These are phyloP conservation scores for Exserohilum turcica DNA, from an alignment of 2,329 filamentous ascomycete species.

Conservation along the genomic window DNA sequence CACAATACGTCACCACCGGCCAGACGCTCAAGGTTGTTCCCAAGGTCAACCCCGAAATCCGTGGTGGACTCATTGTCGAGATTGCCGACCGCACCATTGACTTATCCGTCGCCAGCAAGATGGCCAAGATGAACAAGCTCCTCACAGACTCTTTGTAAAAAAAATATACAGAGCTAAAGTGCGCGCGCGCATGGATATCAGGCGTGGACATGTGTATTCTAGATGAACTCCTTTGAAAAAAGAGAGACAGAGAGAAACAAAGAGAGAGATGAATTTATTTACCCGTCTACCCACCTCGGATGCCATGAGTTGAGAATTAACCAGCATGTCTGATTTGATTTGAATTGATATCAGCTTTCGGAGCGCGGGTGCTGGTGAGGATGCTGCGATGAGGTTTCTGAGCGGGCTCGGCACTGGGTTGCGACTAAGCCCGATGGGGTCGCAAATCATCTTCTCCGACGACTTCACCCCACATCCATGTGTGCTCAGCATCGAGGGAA, in stretches of 20 bases:
- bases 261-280: slow-evolving; percentile 34
- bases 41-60: slow-evolving; percentile 92
- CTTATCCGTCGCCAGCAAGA: slow-evolving; percentile 90
- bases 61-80: slow-evolving; percentile 93
- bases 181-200: slow-evolving; percentile 16
- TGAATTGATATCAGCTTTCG: too few relatives aligned
- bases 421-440: slow-evolving; percentile 22
- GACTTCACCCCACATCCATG: neutral
- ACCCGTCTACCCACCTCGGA: slow-evolving; percentile 9
- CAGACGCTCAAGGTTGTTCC: slow-evolving; percentile 98
- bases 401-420: slow-evolving; percentile 24
- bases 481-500: neutral
- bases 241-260: too few relatives aligned
- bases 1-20: slow-evolving; percentile 81
- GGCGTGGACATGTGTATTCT: slow-evolving; percentile 42
- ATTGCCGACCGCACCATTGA: slow-evolving; percentile 98
- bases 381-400: slow-evolving; percentile 33
- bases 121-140: slow-evolving; percentile 99
- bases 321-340: too few relatives aligned
- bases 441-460: neutral
- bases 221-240: slow-evolving; percentile 41
- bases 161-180: slow-evolving; percentile 41
- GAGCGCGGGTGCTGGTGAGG: slow-evolving; percentile 27
- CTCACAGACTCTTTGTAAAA: slow-evolving; percentile 96
- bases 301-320: too few relatives aligned